Base-by-base conservation (phyloP, 169 alveolate species). In the Cryptosporidium baileyi region DNA sequence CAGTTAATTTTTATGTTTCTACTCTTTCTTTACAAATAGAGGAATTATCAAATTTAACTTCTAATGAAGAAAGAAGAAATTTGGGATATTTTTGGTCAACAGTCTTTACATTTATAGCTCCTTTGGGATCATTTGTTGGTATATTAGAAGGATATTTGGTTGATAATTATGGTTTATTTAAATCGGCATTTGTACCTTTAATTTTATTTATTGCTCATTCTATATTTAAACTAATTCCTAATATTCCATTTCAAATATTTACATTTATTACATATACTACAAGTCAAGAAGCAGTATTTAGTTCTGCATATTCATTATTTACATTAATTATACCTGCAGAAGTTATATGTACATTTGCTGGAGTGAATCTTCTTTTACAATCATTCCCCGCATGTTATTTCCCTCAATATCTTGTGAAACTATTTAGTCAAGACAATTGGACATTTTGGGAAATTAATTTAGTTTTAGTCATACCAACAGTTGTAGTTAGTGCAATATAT, bases 231-330 rank as follows among this genome's bases (percentile, higher is more conserved):
- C 54, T 74, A 40, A 60, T 74, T 8, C 85, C 85, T 8, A 32
- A 15, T 74, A 59, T 74, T 32, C 74, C 85, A 24, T 32, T 34
- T 47, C 85, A 74, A 54, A 13, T 74, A 38, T 47, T 74, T 9
- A 74, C 85, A n/a, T 74, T 74, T 32, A 57, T 74, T 54, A 60
- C 85, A 54, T 74, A 74, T 74, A 74, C 85, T 15, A 52, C 85
- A 2, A 74, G 85, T 38, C 85, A 74, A 28, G 85, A 74, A 24
- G 67, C 85, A 51, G 51, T 74, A 32, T 74, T 74, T 57, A 57
- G 85, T 59, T 36, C 85, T 4, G 67, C 60, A 15, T 74, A 74
- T 34, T 74, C 85, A 1, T 44, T 74, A 6, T 54, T 74, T 57
- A 45, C 85, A 36, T 15, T 74, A 26, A 60, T 40, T 5, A 74